Conservation (phyloP, 257 asterid genomes). For the Thymus quinquecostatus region DNA sequence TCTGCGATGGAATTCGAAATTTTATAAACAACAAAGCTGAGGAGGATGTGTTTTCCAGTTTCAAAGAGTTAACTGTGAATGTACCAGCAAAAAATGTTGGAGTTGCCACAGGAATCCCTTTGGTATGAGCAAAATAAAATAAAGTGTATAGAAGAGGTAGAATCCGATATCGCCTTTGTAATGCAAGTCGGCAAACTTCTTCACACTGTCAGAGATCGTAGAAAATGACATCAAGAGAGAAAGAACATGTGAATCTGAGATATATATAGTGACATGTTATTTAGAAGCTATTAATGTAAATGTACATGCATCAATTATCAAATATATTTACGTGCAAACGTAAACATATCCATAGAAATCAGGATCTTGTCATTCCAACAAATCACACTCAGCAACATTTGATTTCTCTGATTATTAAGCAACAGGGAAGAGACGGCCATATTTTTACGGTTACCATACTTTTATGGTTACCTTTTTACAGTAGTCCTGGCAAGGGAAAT, state of each 20-base stretch:
- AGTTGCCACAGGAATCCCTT: conserved; percentile 76
- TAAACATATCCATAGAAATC: neutral
- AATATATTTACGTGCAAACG: neutral
- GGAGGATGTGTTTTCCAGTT: conserved; percentile 16
- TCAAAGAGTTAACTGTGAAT: conserved; percentile 13
- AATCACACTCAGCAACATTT: too few relatives aligned
- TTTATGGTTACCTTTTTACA: neutral
- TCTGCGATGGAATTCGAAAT: conserved; percentile 50
- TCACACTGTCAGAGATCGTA: conserved; percentile 56
- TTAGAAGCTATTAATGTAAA: neutral
- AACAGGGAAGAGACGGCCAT: neutral
- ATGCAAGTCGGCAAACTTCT: conserved; percentile 88
- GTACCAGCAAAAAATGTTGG: conserved; percentile 80
- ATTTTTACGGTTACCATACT: neutral
- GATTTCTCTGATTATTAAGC: neutral
- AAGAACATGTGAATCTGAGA: conserved; percentile 14
- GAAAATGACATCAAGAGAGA: conserved; percentile 22
- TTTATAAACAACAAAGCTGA: neutral
- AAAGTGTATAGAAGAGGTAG: conserved; percentile 79
- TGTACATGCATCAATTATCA: neutral
- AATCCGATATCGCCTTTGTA: conserved; percentile 77
- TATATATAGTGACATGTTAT: neutral
- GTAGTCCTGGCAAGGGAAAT: neutral
- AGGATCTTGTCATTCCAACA: too few relatives aligned
- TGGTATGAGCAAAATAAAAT: conserved; percentile 75